Percentiles rank a stretch among this genome's conserved stretches.
Conservation (phyloP, 2,329 filamentous ascomycete genomes). For the Fusarium newnesense region DNA sequence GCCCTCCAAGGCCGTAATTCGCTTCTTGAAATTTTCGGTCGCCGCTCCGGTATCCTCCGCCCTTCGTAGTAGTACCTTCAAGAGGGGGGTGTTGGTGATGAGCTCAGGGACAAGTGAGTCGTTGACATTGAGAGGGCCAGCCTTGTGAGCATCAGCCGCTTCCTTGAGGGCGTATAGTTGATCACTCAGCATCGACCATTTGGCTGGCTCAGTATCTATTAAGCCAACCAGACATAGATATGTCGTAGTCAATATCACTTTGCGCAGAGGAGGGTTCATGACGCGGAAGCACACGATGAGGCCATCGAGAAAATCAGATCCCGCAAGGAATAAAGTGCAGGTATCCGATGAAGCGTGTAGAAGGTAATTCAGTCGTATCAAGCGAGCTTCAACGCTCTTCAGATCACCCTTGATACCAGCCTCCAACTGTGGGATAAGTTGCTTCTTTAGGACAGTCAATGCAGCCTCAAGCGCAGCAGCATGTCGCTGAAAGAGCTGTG, state of each 20-base stretch:
- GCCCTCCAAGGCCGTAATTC: conserved; percentile 68
- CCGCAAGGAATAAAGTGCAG: conserved; percentile 76
- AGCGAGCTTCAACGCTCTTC: conserved; percentile 61
- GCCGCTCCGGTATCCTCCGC: conserved; percentile 61
- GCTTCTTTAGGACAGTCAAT: conserved; percentile 69
- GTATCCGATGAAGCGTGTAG: conserved; percentile 68
- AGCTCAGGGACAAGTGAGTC: conserved; percentile 84
- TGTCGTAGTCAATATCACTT: conserved; percentile 74
- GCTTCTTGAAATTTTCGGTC: conserved; percentile 66
- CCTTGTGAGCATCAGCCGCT: conserved; percentile 72
- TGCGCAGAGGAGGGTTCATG: conserved; percentile 71
- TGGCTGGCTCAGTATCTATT: conserved; percentile 72
- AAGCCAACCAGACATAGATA: conserved; percentile 82
- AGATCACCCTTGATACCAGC: conserved; percentile 66
- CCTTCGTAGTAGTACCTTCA: conserved; percentile 69
- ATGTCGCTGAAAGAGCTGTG: conserved; percentile 62
- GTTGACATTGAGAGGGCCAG: conserved; percentile 64
- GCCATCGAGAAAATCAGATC: conserved; percentile 87
- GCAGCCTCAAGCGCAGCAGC: conserved; percentile 62
- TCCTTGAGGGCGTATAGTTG: conserved; percentile 84
- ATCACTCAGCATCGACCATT: conserved; percentile 80
- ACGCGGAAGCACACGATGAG: conserved; percentile 73
- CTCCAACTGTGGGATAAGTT: conserved; percentile 71
- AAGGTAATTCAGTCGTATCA: conserved; percentile 71
- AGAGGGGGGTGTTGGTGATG: conserved; percentile 80